phyloP scores from a whole-genome alignment of 345 rosid species.

The Cardamine occulta region DNA sequence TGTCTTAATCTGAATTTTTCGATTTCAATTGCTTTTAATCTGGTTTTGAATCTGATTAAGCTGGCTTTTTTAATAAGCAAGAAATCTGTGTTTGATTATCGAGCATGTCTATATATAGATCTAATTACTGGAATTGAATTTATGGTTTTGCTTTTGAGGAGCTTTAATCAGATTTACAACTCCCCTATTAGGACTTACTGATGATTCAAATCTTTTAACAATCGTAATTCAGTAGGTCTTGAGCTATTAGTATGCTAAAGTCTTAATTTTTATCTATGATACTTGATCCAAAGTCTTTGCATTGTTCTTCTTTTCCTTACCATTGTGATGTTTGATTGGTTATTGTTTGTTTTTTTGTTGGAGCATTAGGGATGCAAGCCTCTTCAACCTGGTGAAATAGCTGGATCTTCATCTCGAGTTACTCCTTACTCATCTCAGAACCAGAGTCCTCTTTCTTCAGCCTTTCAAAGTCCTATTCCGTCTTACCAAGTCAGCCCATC shows the following conservation, averaged over 20 bases:
- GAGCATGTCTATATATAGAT: conserved; percentile 22
- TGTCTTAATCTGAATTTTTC: neutral
- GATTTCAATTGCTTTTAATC: neutral
- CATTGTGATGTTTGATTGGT: conserved; percentile 1
- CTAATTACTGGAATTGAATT: neutral
- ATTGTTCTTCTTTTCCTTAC: conserved; percentile 1
- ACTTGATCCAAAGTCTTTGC: conserved; percentile 17
- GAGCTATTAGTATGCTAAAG: conserved; percentile 3
- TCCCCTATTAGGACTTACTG: neutral
- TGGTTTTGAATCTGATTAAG: conserved; percentile 11
- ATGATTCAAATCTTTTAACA: neutral
- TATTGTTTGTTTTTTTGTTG: conserved; percentile 1
- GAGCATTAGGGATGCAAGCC: conserved; percentile 79
- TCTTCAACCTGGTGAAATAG: conserved; percentile 56
- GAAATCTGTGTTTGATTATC: neutral
- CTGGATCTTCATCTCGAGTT: conserved; percentile 58
- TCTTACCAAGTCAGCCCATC: conserved; percentile 91
- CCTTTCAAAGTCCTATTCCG: conserved; percentile 90
- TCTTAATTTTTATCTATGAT: neutral
- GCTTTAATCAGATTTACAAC: conserved; percentile 6
- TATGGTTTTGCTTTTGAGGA: neutral
- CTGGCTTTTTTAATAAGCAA: neutral
- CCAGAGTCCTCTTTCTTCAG: conserved; percentile 85
- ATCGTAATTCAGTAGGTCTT: conserved; percentile 9
- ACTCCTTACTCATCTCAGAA: conserved; percentile 79